Conservation (phyloP, 139 green algal genomes). For the Coelastrella sp. region DNA sequence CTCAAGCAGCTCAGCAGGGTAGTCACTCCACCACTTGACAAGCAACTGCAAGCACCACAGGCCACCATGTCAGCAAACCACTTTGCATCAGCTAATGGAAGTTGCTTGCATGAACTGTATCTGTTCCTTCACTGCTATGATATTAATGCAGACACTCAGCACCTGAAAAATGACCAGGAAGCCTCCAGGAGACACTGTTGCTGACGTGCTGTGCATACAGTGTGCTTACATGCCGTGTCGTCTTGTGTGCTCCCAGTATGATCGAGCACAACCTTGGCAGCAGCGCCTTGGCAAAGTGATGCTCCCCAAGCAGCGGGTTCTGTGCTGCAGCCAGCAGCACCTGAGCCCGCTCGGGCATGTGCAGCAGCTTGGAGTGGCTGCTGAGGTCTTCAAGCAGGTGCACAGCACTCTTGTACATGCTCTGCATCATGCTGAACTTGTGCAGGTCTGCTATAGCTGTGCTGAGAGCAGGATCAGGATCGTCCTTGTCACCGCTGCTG, state of each 20-base stretch:
- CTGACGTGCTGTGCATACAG: background rate
- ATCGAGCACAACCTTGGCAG: conserved; percentile 84
- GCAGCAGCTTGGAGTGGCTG: conserved; percentile 79
- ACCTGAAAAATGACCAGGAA: no score
- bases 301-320: conserved; percentile 83
- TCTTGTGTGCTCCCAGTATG: conserved; percentile 75
- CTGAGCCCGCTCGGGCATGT: conserved; percentile 83
- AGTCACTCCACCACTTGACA: conserved; percentile 90
- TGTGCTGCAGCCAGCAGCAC: conserved; percentile 87
- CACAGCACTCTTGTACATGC: conserved; percentile 69
- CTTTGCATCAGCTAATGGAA: no score
- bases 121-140: no score
- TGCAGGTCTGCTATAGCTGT: conserved; percentile 59
- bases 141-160: no score
- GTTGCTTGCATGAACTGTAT: no score
- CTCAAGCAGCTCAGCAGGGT: conserved; percentile 80
- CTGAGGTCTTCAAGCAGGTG: conserved; percentile 78
- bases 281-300: conserved; percentile 70
- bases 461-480: conserved; percentile 46
- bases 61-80: no score
- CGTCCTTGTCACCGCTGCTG: conserved; percentile 30
- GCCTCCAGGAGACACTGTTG: no score
- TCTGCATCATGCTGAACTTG: conserved; percentile 55
- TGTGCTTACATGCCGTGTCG: conserved; percentile 68
- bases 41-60: conserved; percentile 69